Base-by-base conservation (phyloP, 2,329 filamentous ascomycete genomes). In the Pseudonectria buxi region DNA sequence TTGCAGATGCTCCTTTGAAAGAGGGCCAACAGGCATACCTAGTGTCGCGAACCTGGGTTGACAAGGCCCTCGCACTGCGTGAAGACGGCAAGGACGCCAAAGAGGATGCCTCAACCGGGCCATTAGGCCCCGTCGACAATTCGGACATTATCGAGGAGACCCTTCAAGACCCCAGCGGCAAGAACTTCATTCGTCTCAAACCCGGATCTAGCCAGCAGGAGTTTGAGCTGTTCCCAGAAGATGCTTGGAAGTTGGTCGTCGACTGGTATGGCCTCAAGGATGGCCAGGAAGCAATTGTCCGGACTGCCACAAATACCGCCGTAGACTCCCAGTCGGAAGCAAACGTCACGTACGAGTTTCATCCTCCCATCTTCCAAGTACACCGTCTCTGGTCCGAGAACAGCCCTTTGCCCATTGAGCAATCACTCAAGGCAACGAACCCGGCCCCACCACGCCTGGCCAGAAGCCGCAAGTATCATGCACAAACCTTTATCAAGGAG, bases 111-210 rank as follows among this genome's bases (percentile, higher is more conserved):
- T 56, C 69, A 10, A 72, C 81, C 39, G 72, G 77, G 4, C 50
- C 64, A 7, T 73, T 92, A 37, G 88, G 88, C 2, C 84, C 86
- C 0, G 75, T 96, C 24, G 87, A 95, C 66, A 95, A 95, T 55
- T 79, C 83, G 1, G 83, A 89, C 54, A 80, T 95, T 41, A 78
- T 89, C 33, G 67, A 80, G 40, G 72, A 80, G 43, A 68, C 72
- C 25, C 65, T 80, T 37, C 61, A 59, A 32, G 72, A 78, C 39
- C 62, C 68, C 9, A 57, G 58, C 13, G 66, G 64, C 29, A 61
- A 64, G 11, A 65, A 72, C 12, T 94, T 88, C 51, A 75, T 90
- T 24, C 80, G 84, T 3, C 69, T 96, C 29, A 83, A 80, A 47
- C 76, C 76, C 2, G 86, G 81, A 12, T 63, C 81, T 30, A 71